Evolutionary conservation across 768 basidiomycete genomes (phyloP).

Genomic region (Lactifluus hygrophoroides): DNA sequence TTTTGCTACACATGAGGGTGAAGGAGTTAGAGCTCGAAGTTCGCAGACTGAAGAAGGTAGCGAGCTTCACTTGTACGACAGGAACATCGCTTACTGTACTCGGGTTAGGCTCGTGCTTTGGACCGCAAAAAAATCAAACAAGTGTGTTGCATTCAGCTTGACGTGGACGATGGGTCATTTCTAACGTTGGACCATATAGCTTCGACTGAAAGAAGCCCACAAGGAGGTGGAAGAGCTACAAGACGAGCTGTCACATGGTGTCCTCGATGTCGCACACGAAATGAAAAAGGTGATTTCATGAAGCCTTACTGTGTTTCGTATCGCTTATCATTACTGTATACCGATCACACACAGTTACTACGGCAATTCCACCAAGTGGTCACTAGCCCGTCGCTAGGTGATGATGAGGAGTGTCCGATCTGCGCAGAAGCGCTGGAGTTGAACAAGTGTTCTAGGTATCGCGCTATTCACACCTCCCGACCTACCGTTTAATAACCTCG

Average conservation of each 20-base stretch:
- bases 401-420: conserved; percentile 33
- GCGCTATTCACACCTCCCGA: background rate
- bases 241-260: conserved; percentile 24
- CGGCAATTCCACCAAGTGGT: conserved; percentile 34
- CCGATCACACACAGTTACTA: conserved; percentile 29
- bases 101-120: conserved; percentile 13
- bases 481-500: background rate
- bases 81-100: background rate
- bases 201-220: conserved; percentile 29
- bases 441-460: conserved; percentile 30
- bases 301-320: background rate
- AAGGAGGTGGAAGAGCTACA: conserved; percentile 33
- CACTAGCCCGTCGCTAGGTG: conserved; percentile 29
- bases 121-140: conserved; percentile 7
- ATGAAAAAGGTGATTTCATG: conserved; percentile 35
- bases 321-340: background rate
- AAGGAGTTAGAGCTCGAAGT: conserved; percentile 21
- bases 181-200: conserved; percentile 15
- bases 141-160: background rate
- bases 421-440: conserved; percentile 31
- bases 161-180: conserved; percentile 4
- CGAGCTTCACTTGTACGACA: background rate
- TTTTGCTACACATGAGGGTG: conserved; percentile 20
- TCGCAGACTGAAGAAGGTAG: conserved; percentile 24
- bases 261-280: conserved; percentile 28